phyloP scores from a whole-genome alignment of 192 early-diverging fungal species.

The Phlyctochytrium bullatum region DNA sequence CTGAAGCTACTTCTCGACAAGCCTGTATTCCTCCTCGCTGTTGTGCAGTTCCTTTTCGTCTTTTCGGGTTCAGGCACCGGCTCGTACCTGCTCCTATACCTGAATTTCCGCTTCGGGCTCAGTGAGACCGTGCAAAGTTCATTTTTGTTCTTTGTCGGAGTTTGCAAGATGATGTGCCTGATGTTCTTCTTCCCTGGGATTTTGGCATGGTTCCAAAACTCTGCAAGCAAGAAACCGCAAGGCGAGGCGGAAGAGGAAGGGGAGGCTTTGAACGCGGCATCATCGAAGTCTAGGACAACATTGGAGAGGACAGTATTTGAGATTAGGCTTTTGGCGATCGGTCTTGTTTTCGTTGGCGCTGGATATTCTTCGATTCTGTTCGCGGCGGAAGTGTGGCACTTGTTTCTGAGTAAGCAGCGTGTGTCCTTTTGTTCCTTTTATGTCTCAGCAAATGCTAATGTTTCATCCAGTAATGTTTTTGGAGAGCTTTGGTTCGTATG shows the following conservation, averaged over 20 bases:
- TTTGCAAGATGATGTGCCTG: background rate
- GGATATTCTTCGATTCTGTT: background rate
- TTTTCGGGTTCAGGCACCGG: background rate
- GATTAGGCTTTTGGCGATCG: background rate
- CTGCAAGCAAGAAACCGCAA: no score
- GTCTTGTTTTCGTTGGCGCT: background rate
- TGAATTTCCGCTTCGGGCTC: background rate
- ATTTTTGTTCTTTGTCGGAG: no score
- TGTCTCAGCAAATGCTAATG: no score
- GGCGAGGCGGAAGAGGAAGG: background rate
- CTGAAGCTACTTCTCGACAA: background rate
- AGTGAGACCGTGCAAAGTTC: no score
- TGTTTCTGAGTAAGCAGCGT: background rate
- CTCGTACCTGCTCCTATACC: background rate
- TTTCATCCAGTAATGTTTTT: no score
- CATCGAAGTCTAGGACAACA: no score
- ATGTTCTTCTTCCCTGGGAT: background rate
- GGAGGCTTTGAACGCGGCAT: no score
- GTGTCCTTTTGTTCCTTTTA: no score
- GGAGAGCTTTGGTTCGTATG: no score
- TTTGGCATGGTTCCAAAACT: background rate
- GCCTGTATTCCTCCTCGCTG: background rate
- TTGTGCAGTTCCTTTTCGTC: background rate
- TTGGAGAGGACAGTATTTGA: background rate
- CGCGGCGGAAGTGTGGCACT: background rate